Conservation (phyloP, 257 asterid species). For the Nicotiana undulata region DNA sequence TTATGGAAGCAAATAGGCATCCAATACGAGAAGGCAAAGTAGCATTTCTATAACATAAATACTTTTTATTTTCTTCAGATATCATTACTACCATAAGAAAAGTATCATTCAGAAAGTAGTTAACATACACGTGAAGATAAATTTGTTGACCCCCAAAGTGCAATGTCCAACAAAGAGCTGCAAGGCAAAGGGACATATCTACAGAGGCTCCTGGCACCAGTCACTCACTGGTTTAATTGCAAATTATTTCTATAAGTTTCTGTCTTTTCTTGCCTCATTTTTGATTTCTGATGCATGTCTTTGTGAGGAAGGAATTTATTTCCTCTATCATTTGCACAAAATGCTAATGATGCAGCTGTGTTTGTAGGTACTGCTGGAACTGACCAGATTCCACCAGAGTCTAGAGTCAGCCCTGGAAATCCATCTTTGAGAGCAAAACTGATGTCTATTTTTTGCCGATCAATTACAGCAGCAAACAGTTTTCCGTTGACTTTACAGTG, state of each 20-base stretch:
- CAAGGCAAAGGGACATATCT: not conserved
- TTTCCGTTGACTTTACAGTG: slow-evolving; percentile 93
- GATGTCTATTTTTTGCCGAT: slow-evolving; percentile 85
- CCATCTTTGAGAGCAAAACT: slow-evolving; percentile 63
- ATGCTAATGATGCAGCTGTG: slow-evolving; percentile 9
- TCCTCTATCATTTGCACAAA: not conserved
- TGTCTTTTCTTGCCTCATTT: not conserved
- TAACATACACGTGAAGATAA: not conserved
- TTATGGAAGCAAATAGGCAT: not conserved
- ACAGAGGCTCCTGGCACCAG: not conserved
- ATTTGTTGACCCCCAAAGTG: not conserved
- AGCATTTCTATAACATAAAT: not conserved
- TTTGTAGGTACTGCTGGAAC: slow-evolving; percentile 60
- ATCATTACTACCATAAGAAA: not conserved
- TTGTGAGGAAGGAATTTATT: not conserved
- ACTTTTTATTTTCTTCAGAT: not conserved
- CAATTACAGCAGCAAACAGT: slow-evolving; percentile 83
- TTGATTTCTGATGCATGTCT: not conserved
- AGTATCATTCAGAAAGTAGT: not conserved
- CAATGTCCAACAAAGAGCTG: not conserved
- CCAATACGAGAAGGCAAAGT: not conserved
- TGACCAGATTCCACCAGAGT: slow-evolving; percentile 55
- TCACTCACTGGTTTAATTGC: not conserved
- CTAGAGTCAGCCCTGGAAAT: slow-evolving; percentile 58
- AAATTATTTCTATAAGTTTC: not conserved